phyloP scores from a whole-genome alignment of 163 green algal genomes.

The Prototheca wickerhamii region DNA sequence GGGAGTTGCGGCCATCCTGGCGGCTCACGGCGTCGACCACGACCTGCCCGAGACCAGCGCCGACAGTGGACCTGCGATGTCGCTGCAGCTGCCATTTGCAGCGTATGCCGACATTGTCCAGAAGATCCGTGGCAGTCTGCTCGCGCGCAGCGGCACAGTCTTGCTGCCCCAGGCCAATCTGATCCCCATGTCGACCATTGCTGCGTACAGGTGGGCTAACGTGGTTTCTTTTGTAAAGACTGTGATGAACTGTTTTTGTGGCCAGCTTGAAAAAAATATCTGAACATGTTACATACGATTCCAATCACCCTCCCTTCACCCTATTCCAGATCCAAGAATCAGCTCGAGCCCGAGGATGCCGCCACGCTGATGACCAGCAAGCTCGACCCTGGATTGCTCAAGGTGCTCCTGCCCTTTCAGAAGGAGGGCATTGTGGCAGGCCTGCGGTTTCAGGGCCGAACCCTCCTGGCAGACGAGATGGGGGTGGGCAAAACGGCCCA shows the following conservation, averaged over 20 bases:
- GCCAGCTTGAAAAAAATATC: background rate
- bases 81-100: background rate
- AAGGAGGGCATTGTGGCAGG: conserved; percentile 67
- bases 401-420: conserved; percentile 69
- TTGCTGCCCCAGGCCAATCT: background rate
- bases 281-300: background rate
- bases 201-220: background rate
- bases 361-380: background rate
- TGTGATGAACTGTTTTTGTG: background rate
- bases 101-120: background rate
- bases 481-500: conserved; percentile 93
- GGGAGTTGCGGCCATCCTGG: background rate
- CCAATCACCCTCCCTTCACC: background rate
- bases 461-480: conserved; percentile 90
- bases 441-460: conserved; percentile 51
- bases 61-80: background rate
- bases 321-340: background rate
- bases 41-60: background rate
- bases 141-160: background rate
- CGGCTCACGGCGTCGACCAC: background rate
- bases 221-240: background rate
- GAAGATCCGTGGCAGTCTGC: background rate
- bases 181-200: background rate
- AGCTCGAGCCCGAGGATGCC: background rate
- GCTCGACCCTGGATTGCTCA: conserved; percentile 19